A percentile compares a stretch with the other conserved stretches of the same genome.
phyloP scores from a whole-genome alignment of 1,139 yeast species.

The Blastobotrys petasosporus region DNA sequence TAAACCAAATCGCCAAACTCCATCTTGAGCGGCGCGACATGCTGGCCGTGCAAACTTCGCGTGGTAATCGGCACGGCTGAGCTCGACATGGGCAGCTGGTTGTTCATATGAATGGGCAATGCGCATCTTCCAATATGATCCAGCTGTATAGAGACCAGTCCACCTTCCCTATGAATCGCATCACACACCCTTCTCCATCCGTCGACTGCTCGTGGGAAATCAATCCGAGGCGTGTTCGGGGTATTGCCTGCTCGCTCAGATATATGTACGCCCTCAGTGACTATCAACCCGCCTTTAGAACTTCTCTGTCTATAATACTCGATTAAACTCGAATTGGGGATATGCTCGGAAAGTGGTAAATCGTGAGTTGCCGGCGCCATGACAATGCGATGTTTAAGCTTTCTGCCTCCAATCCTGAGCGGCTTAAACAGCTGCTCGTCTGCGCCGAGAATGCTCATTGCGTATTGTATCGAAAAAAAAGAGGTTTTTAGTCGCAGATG shows the following conservation, averaged over 20 bases:
- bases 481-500: neutral
- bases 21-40: slow-evolving; percentile 1
- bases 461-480: neutral
- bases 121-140: slow-evolving; percentile 4
- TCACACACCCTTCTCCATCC: neutral
- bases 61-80: neutral
- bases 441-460: neutral
- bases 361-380: slow-evolving; percentile 5
- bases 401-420: neutral
- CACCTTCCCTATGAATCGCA: neutral
- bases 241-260: slow-evolving; percentile 1
- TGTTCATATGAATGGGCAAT: neutral
- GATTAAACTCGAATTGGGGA: neutral
- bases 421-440: neutral
- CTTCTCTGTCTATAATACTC: neutral
- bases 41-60: slow-evolving; percentile 36
- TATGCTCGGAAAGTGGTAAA: neutral
- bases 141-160: neutral
- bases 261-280: slow-evolving; percentile 1
- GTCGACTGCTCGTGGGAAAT: neutral
- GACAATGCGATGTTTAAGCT: neutral
- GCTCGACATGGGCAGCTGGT: slow-evolving; percentile 5
- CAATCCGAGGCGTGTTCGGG: slow-evolving; percentile 4
- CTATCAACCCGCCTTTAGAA: slow-evolving; percentile 4
- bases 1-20: slow-evolving; percentile 13